phyloP scores from a whole-genome alignment of 192 early-diverging fungal genomes.

The Gonapodya sp. region DNA sequence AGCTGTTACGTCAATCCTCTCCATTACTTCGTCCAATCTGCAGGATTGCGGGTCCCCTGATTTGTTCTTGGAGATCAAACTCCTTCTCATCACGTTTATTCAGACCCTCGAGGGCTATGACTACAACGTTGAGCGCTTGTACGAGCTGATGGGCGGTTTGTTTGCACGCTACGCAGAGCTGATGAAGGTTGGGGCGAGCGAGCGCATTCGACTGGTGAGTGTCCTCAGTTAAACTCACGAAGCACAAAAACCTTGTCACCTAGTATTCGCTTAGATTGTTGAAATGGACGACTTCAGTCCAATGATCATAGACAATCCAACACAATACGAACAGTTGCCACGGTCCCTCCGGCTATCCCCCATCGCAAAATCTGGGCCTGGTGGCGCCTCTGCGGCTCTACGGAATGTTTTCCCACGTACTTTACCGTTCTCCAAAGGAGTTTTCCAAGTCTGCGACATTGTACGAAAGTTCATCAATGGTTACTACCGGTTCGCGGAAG shows the following conservation, averaged over 20 bases:
- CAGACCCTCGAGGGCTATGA: constrained; percentile 81
- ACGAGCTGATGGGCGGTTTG: constrained; percentile 61
- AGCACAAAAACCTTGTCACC: not conserved
- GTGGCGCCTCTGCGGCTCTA: constrained; percentile 7
- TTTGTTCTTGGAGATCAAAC: constrained; percentile 69
- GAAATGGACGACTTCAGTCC: constrained; percentile 75
- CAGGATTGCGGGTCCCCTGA: constrained; percentile 69
- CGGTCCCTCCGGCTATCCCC: not conserved
- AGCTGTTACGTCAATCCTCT: constrained; percentile 69
- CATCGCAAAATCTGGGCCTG: constrained; percentile 1
- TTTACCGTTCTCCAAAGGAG: constrained; percentile 73
- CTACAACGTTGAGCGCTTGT: constrained; percentile 57
- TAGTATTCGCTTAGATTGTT: constrained; percentile 40
- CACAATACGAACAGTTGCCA: constrained; percentile 49
- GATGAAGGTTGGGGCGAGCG: constrained; percentile 55
- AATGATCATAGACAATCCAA: constrained; percentile 53
- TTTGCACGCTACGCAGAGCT: constrained; percentile 73
- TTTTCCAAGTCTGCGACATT: constrained; percentile 57
- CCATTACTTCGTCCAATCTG: constrained; percentile 68
- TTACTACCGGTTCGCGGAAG: constrained; percentile 79
- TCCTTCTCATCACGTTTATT: constrained; percentile 72
- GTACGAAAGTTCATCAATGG: constrained; percentile 62
- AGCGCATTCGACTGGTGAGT: constrained; percentile 56
- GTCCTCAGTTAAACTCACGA: not conserved
- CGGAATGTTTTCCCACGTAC: constrained; percentile 50